phyloP scores from a whole-genome alignment of 495 filamentous ascomycete species.

The Aspergillus sclerotioniger region DNA sequence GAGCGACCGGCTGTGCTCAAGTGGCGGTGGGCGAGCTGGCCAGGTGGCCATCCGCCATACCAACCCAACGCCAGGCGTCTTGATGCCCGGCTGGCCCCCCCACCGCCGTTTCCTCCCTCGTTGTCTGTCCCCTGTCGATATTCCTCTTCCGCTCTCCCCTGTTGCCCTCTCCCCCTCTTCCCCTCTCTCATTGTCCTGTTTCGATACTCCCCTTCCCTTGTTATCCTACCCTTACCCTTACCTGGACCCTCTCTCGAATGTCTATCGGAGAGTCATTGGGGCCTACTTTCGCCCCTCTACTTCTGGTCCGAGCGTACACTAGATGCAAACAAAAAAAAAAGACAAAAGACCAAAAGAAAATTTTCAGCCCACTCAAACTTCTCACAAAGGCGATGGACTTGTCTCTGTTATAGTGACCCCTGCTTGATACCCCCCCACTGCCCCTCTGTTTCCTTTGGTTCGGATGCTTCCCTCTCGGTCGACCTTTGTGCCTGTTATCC shows the following conservation, averaged over 20 bases:
- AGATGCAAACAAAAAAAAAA: constrained; percentile 15
- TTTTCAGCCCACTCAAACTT: constrained; percentile 6
- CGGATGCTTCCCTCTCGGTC: constrained; percentile 6
- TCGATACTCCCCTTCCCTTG: constrained; percentile 3
- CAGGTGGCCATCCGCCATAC: constrained; percentile 11
- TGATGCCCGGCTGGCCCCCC: constrained; percentile 13
- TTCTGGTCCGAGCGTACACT: constrained; percentile 13
- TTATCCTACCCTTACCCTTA: background rate
- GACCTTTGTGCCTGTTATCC: background rate
- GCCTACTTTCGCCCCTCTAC: constrained; percentile 25
- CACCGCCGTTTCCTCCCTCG: background rate
- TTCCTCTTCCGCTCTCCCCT: constrained; percentile 18
- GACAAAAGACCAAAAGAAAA: constrained; percentile 14
- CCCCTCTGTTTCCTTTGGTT: constrained; percentile 5
- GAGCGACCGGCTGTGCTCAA: constrained; percentile 1
- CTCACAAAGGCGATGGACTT: background rate
- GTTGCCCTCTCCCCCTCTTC: constrained; percentile 22
- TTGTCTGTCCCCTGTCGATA: constrained; percentile 22
- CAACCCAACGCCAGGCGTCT: background rate
- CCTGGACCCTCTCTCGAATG: constrained; percentile 1
- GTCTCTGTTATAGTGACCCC: constrained; percentile 3
- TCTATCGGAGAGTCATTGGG: constrained; percentile 10
- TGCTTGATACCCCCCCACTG: constrained; percentile 21
- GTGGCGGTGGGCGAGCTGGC: constrained; percentile 15
- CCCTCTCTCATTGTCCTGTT: constrained; percentile 8